Conservation (phyloP, 106 monocot genomes). For the Alisma plantagoaquatica region DNA sequence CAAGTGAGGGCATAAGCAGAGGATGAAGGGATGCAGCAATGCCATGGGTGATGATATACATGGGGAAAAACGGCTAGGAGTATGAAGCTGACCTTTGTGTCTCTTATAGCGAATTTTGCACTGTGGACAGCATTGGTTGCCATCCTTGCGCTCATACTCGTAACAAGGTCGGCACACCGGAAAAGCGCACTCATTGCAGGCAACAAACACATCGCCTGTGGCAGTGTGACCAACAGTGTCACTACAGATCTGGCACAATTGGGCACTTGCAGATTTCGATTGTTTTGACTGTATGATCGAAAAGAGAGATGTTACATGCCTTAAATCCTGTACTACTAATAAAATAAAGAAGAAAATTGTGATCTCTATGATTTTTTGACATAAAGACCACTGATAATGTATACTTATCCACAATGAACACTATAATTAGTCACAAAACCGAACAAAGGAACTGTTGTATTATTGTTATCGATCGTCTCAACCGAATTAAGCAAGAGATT, state of each 20-base stretch:
- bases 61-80: neutral
- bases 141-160: slow-evolving; percentile 15
- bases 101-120: slow-evolving; percentile 16
- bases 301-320: no score
- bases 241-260: slow-evolving; percentile 14
- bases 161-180: slow-evolving; percentile 17
- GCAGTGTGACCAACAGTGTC: slow-evolving; percentile 9
- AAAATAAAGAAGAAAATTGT: no score
- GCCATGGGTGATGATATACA: neutral
- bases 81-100: slow-evolving; percentile 5
- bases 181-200: slow-evolving; percentile 14
- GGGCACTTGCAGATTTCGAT: neutral
- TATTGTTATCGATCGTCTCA: no score
- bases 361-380: no score
- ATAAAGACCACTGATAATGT: no score
- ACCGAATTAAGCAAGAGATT: no score
- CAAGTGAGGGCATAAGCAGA: no score
- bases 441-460: no score
- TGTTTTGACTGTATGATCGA: slow-evolving; percentile 10
- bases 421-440: no score
- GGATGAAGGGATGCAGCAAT: neutral
- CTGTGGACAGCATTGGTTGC: slow-evolving; percentile 13
- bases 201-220: slow-evolving; percentile 9
- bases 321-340: no score
- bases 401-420: no score